phyloP scores from a whole-genome alignment of 768 basidiomycete species.

The Amanita rubescens region DNA sequence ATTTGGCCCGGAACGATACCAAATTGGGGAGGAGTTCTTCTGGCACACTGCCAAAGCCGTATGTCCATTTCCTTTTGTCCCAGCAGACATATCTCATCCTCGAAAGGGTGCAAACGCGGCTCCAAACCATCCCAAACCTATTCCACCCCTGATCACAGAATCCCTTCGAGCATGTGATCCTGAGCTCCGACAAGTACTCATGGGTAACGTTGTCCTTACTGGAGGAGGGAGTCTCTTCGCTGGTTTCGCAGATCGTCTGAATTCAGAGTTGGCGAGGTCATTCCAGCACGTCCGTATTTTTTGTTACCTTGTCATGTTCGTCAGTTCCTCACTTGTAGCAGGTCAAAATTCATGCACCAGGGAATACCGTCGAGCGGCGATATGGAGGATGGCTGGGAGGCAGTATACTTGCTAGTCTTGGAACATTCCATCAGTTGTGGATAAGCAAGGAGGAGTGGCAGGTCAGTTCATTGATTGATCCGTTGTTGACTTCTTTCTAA shows the following conservation, averaged over 20 bases:
- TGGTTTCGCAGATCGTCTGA: slow-evolving; percentile 80
- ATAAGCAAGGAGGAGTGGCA: slow-evolving; percentile 92
- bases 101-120: slow-evolving; percentile 36
- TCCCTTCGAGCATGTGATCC: slow-evolving; percentile 83
- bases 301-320: neutral
- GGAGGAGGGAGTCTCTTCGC: slow-evolving; percentile 86
- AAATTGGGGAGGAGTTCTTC: slow-evolving; percentile 87
- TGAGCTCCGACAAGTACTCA: slow-evolving; percentile 83
- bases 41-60: slow-evolving; percentile 55
- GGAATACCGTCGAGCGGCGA: slow-evolving; percentile 81
- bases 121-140: slow-evolving; percentile 62
- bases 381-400: slow-evolving; percentile 97
- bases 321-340: slow-evolving; percentile 19
- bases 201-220: slow-evolving; percentile 92
- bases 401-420: slow-evolving; percentile 88
- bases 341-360: slow-evolving; percentile 90
- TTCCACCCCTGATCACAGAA: slow-evolving; percentile 70
- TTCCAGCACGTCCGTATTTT: slow-evolving; percentile 66
- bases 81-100: neutral
- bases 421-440: slow-evolving; percentile 97
- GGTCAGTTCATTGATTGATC: slow-evolving; percentile 36
- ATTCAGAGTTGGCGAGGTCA: slow-evolving; percentile 63
- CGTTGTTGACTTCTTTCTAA: neutral
- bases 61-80: slow-evolving; percentile 13
- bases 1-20: slow-evolving; percentile 76